phyloP scores from a whole-genome alignment of 208 protist genomes.

The Leishmania guyanensis region DNA sequence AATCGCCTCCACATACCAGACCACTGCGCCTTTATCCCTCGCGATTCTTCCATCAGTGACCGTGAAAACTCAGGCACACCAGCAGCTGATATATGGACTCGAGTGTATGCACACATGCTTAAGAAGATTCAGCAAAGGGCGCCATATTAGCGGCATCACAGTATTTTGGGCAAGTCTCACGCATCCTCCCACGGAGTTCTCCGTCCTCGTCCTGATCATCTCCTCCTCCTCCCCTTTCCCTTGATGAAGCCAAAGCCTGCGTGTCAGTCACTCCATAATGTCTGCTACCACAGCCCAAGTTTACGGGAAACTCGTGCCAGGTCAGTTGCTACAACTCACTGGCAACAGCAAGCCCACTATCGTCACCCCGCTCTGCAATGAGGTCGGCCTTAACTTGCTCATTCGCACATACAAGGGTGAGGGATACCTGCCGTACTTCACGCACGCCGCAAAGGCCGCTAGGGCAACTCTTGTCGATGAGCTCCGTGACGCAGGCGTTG shows the following conservation, averaged over 20 bases:
- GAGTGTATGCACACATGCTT: no score
- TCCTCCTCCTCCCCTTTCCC: not conserved
- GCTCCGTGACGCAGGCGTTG: constrained; percentile 14
- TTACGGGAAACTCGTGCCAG: not conserved
- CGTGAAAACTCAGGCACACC: not conserved
- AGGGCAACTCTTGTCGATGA: not conserved
- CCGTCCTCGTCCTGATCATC: not conserved
- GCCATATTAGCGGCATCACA: not conserved
- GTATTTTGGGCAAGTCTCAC: not conserved
- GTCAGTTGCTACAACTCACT: not conserved
- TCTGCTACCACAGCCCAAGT: not conserved
- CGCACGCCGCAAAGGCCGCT: not conserved
- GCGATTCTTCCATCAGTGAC: not conserved
- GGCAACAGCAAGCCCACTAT: not conserved
- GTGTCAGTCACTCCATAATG: not conserved
- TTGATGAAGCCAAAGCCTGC: not conserved
- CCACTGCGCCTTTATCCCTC: not conserved
- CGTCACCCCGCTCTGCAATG: constrained; percentile 12
- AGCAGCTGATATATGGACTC: no score
- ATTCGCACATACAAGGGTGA: not conserved
- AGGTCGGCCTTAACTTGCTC: not conserved
- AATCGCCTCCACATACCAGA: not conserved
- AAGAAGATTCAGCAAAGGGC: no score
- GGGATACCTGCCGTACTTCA: constrained; percentile 13
- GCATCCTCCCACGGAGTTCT: not conserved